Base-by-base conservation (phyloP, 345 rosid genomes). In the Luvunga scandens region DNA sequence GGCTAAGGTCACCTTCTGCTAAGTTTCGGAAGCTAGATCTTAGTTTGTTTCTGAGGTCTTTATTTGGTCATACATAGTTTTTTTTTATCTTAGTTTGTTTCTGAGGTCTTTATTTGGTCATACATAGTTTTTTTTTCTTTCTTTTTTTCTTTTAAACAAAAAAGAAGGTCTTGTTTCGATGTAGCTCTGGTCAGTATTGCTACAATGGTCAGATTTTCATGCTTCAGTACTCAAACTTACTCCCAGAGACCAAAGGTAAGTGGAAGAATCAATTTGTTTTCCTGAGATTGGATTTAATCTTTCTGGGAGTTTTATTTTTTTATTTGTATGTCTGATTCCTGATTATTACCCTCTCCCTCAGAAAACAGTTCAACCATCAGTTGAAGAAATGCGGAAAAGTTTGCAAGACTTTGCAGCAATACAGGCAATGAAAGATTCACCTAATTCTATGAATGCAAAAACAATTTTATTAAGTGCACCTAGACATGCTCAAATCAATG, bases 201-300 rank as follows among this genome's bases (percentile, higher is more conserved):
- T 75, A 79, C 72, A 74, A 97, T 97, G 99, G 93, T 97, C 78
- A 91, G 92, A 81, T 94, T 97, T 88, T 87, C 91, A 21, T 94
- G 98, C 95, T 97, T 97, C 92, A 90, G 87, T 75, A 73, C 87
- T 69, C 88, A 86, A 75, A 78, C 77, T 66, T 70, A 73, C 62
- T 74, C 84, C 80, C 91, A 86, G 79, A 91, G 83, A 83, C 78
- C 89, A 65, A 94, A 91, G 92, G 99, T 94, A 67, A 74, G 89
- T 48, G 62, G 56, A 69, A 75, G 16, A 78, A 61, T 69, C 24
- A 39, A 53, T 59, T 16, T 9, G 45, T 72, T 45, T 31, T 81
- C 56, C 61, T 80, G 63, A 80, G 24, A 79, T 21, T 80, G 34
- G 79, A 76, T 56, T 27, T 72, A 12, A 28, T 50, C 45, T 71